Base-by-base conservation (phyloP, 2,329 filamentous ascomycete genomes). In the Fusarium kyushuense region DNA sequence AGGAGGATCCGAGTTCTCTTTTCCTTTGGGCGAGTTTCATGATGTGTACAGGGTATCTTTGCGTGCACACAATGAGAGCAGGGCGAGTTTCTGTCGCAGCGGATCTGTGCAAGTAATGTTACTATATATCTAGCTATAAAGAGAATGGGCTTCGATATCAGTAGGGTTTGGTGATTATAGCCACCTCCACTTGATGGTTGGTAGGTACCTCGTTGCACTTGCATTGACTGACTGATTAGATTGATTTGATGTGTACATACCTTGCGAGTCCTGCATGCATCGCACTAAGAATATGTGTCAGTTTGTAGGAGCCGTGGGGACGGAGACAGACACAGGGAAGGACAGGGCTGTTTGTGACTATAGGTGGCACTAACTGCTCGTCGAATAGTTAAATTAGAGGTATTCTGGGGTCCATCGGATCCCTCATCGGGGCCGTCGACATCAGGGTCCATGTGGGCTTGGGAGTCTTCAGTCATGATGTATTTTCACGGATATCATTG, bases 21-120 rank as follows among this genome's bases (percentile, higher is more conserved):
- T 63, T 80, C 78, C 25, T 75, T 78, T 35, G 77, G 76, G 17
- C 71, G 73, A 43, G 65, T 60, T 38, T 76, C 75, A 10, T 72
- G 69, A 45, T 80, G 77, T 21, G 74, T 77, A 41, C 78, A 80
- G n/a, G 76, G 71, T 19, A 80, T 78, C 65, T 78, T 78, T 59
- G 77, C 76, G 47, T 78, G 75, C 3, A 75, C 41, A 45, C 78
- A 80, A 53, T 79, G 77, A 35, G 77, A 75, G 35, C 78, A 80
- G 3, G 78, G 78, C 3, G 69, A 74, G 49, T 79, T 76, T 59
- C 78, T 76, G 63, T 79, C 77, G 65, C 78, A 80, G 13, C 78
- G 77, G 47, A 79, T 77, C 76, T 77, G 61, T 55, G 32, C 32
- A 60, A 16, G 32, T 40, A 29, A 35, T 40, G 51, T 58, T 54